Evolutionary conservation across 768 basidiomycete species (phyloP), one percentile per base, ranked within the genome.

Genomic region (Leccinum uliginosum): DNA sequence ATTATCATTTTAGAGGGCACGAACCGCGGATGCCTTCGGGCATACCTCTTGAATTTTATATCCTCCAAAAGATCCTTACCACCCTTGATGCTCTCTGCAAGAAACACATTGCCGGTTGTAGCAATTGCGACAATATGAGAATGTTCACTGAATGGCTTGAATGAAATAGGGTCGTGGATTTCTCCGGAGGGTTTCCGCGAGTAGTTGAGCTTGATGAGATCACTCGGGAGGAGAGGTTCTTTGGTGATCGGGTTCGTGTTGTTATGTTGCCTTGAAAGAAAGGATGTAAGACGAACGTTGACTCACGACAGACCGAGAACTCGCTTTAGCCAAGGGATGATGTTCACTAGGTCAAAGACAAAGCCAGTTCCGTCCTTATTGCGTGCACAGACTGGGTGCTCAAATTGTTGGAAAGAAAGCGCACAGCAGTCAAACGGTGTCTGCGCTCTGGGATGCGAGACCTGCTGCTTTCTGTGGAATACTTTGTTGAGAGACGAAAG

Each of bases 81-180:
- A 21, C 87, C 89, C 66, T 86, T 92, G 57, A 93, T 77, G 63
- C 94, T 96, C 48, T 98, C 97, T 8, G 89, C 87, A 17, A 95
- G 79, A 71, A 90, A 98, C 14, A 98, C 93, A 68, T 97, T 97
- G 15, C 93, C 94, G 1, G 93, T 93, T 0, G 85, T 87, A 6
- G 87, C 86, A 62, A 97, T 85, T 43, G 91, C 90, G 35, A 93
- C 91, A 54, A 99, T 91, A 67, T 98, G 91, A 1, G 96, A 95
- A 70, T 98, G 96, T 60, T 96, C 89, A 67, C 82, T 94, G 80
- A 99, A 97, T 2, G 91, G 89, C 71, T 98, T 98, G 83, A 96
- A 99, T 3, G 93, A 93, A 45, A 99, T 93, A 1, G 97, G 97
- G 70, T 99, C 97, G 69, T 97, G 88, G 12, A 91, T 83, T 71